A percentile compares a stretch with the other conserved stretches of the same genome.
Conservation (phyloP, 805 yeast genomes). For the Jamesozyma rosinii region DNA sequence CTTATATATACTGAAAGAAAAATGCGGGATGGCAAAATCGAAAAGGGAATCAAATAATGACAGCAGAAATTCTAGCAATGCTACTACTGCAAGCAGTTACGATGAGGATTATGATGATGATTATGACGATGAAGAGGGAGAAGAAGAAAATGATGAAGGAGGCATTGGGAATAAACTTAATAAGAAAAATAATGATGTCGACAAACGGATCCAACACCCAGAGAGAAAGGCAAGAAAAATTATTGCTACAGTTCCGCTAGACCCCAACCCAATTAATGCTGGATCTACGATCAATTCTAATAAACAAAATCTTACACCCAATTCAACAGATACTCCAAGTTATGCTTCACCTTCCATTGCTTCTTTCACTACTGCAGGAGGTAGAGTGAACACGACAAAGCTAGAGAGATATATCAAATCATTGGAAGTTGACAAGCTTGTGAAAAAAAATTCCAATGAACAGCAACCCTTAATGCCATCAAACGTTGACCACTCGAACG, state of each 20-base stretch:
- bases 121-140: slow-evolving; percentile 29
- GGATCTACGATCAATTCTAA: slow-evolving; percentile 8
- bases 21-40: slow-evolving; percentile 75
- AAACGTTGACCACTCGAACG: too few species aligned
- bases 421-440: background rate
- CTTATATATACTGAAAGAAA: slow-evolving; percentile 71
- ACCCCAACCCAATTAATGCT: slow-evolving; percentile 63
- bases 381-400: background rate
- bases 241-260: slow-evolving; percentile 70
- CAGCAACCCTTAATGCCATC: background rate
- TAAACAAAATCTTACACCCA: slow-evolving; percentile 2
- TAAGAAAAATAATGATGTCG: slow-evolving; percentile 2
- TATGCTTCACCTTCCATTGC: background rate
- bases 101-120: slow-evolving; percentile 11
- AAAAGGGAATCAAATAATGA: slow-evolving; percentile 28
- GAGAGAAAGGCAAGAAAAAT: slow-evolving; percentile 67
- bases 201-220: slow-evolving; percentile 44
- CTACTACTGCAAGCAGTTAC: background rate
- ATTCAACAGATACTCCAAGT: background rate
- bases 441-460: background rate
- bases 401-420: background rate
- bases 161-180: slow-evolving; percentile 12
- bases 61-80: background rate
- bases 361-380: background rate
- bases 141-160: slow-evolving; percentile 28